Evolutionary conservation across 345 rosid genomes (phyloP).

Genomic region (Angophora floribunda): DNA sequence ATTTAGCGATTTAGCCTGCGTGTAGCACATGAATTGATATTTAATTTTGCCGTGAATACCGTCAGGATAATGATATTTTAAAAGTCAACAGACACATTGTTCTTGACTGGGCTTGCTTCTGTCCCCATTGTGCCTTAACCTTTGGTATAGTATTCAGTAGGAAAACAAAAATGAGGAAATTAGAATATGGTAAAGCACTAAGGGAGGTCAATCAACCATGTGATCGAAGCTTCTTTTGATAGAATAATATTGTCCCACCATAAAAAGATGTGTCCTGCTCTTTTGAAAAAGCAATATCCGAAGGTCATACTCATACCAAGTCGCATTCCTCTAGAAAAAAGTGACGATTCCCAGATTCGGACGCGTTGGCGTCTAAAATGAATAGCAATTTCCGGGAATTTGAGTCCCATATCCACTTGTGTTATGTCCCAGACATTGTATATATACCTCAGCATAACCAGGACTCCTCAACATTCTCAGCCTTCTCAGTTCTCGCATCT

Average conservation of each 20-base stretch:
- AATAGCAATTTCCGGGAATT: not conserved
- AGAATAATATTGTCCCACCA: not conserved
- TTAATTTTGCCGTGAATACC: not conserved
- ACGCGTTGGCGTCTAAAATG: not conserved
- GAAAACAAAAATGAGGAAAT: not conserved
- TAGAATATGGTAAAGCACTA: not conserved
- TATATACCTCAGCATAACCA: not conserved
- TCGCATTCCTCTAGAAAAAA: not conserved
- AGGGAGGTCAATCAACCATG: not conserved
- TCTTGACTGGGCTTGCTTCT: not conserved
- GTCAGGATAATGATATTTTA: not conserved
- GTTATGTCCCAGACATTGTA: not conserved
- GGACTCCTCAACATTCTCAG: not conserved
- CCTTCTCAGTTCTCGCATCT: not conserved
- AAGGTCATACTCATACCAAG: not conserved
- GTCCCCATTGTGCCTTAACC: not conserved
- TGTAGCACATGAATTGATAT: not conserved
- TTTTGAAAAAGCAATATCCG: not conserved
- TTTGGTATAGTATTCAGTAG: not conserved
- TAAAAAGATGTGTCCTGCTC: accelerated
- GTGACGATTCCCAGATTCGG: not conserved
- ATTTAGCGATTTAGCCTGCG: not conserved
- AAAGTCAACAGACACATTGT: not conserved
- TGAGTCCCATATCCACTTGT: not conserved
- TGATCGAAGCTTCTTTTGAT: not conserved